phyloP scores from a whole-genome alignment of 148 eudicot species.

The Tetragonia tetragonoides region DNA sequence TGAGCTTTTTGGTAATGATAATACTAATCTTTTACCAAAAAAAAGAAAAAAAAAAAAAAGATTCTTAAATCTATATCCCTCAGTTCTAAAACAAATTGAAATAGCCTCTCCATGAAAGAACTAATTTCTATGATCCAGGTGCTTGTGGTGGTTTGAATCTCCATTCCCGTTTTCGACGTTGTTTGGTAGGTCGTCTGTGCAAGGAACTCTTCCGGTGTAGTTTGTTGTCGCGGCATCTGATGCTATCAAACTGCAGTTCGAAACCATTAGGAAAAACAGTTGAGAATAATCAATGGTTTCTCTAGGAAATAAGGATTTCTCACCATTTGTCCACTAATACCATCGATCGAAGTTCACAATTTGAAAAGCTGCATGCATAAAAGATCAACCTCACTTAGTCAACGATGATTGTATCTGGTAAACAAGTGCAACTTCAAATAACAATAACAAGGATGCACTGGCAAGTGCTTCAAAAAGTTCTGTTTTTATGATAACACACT shows the following conservation, averaged over 20 bases:
- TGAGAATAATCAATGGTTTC: no score
- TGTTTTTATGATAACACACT: not conserved
- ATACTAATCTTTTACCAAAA: no score
- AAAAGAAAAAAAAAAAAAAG: no score
- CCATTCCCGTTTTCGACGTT: constrained; percentile 22
- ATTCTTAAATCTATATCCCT: no score
- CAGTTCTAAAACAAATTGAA: no score
- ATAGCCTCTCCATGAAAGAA: no score
- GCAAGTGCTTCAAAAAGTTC: no score
- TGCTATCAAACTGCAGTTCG: constrained; percentile 2
- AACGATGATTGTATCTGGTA: not conserved
- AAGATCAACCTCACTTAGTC: not conserved
- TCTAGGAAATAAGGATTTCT: not conserved
- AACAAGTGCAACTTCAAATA: no score
- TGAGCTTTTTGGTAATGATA: no score
- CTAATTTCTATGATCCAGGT: not conserved
- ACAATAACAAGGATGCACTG: no score
- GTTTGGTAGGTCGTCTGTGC: constrained; percentile 40
- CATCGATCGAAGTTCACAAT: constrained; percentile 73
- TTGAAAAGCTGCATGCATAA: constrained; percentile 47
- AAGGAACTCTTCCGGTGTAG: constrained; percentile 48
- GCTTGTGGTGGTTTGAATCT: not conserved
- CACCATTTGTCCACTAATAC: constrained; percentile 63
- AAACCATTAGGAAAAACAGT: not conserved
- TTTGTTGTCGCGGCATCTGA: constrained; percentile 24